Evolutionary conservation across 306 rosid genomes (phyloP).

Genomic region (Cucumis melo): DNA sequence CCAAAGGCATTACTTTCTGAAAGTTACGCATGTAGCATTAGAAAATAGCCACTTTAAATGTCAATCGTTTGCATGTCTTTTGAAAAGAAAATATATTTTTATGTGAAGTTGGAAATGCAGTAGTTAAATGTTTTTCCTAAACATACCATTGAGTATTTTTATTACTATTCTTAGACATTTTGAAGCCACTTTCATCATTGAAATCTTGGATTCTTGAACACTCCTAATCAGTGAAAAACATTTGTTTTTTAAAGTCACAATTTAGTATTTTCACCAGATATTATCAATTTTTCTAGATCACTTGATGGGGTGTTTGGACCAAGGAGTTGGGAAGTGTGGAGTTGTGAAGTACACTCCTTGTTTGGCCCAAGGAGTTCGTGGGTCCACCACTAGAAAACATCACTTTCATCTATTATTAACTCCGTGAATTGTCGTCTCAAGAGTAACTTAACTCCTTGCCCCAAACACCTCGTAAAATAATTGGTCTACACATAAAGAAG

Average conservation of each 20-base stretch:
- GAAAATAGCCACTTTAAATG: constrained; percentile 12
- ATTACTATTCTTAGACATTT: background rate
- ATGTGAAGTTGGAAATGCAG: background rate
- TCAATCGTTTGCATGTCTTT: background rate
- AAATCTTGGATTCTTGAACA: background rate
- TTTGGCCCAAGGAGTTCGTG: too few relatives aligned
- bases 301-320: background rate
- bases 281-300: background rate
- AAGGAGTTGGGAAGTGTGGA: too few relatives aligned
- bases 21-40: constrained; percentile 16
- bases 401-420: too few relatives aligned
- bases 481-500: background rate
- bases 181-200: background rate
- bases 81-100: background rate
- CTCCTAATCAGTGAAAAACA: background rate
- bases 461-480: background rate
- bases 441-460: too few relatives aligned
- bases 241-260: background rate
- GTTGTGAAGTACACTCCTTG: too few relatives aligned
- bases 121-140: background rate
- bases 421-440: too few relatives aligned
- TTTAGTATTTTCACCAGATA: background rate
- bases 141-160: background rate
- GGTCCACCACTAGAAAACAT: too few relatives aligned
- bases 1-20: constrained; percentile 86